Percentiles rank a stretch among this genome's conserved stretches.
Evolutionary conservation across 208 protist species (phyloP).

Genomic region (Wallacemonas collosoma): DNA sequence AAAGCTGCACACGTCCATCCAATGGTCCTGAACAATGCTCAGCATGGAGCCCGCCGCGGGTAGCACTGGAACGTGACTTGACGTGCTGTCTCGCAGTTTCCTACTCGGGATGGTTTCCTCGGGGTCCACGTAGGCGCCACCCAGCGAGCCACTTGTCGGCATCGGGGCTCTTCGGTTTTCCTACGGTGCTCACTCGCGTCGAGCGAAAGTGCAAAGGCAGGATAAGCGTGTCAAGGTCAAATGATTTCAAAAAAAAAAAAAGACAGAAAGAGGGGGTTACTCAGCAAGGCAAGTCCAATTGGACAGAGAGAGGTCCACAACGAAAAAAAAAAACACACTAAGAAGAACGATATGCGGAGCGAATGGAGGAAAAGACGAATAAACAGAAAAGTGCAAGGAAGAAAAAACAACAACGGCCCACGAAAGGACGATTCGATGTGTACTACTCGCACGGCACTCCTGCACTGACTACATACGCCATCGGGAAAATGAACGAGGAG

Average conservation of each 20-base stretch:
- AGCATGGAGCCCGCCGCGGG: constrained; percentile 6
- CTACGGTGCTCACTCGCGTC: no score
- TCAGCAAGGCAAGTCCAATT: neutral
- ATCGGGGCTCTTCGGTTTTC: neutral
- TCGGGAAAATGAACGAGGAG: no score
- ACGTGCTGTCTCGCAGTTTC: neutral
- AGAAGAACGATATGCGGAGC: neutral
- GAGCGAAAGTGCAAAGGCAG: no score
- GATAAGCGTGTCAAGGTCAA: no score
- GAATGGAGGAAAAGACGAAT: neutral
- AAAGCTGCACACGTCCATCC: constrained; percentile 54
- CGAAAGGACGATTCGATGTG: neutral
- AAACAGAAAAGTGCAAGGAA: constrained; percentile 16
- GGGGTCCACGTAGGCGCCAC: neutral
- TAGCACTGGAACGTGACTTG: neutral
- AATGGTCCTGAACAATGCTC: constrained; percentile 33
- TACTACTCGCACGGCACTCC: neutral
- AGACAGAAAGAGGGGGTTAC: neutral
- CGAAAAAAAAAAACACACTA: neutral
- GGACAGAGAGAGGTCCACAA: neutral
- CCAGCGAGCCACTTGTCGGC: neutral
- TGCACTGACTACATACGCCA: neutral
- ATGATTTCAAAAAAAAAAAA: constrained; percentile 12
- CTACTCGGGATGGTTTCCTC: neutral
- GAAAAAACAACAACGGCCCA: neutral